phyloP scores from a whole-genome alignment of 2,329 filamentous ascomycete species.

The Apiospora sp. region DNA sequence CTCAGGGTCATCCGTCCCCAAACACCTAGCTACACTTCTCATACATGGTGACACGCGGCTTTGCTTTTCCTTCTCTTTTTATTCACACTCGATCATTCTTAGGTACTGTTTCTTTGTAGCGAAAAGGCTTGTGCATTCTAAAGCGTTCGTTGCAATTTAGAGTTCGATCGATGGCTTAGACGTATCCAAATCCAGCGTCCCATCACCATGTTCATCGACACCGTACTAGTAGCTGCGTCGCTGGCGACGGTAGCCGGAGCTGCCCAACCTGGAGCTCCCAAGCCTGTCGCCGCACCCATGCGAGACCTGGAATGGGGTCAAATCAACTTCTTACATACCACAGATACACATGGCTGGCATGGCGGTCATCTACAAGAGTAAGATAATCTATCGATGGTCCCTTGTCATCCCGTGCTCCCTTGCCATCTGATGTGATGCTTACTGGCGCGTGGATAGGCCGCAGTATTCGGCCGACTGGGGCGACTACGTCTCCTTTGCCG shows the following conservation, averaged over 20 bases:
- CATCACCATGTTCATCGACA: constrained; percentile 41
- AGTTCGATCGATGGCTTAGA: constrained; percentile 19
- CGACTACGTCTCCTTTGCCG: constrained; percentile 93
- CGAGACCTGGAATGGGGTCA: constrained; percentile 90
- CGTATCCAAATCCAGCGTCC: constrained; percentile 1
- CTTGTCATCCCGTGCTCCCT: neutral
- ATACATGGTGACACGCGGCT: constrained; percentile 10
- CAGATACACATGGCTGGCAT: constrained; percentile 95
- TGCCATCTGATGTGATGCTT: neutral
- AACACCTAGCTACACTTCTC: constrained; percentile 10
- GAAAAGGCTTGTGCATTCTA: neutral
- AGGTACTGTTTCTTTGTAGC: neutral
- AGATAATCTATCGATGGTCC: constrained; percentile 37
- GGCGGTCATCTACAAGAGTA: constrained; percentile 92
- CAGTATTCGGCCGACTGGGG: constrained; percentile 98
- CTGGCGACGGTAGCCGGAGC: constrained; percentile 51
- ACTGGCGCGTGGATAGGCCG: constrained; percentile 56
- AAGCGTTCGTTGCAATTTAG: constrained; percentile 4
- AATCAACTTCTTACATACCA: constrained; percentile 96
- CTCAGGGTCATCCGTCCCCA: constrained; percentile 5
- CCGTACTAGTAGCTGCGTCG: constrained; percentile 47
- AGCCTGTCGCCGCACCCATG: constrained; percentile 80
- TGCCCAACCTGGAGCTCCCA: constrained; percentile 81
- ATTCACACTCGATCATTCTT: neutral
- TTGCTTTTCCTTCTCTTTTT: neutral